phyloP scores from a whole-genome alignment of 495 filamentous ascomycete genomes.

The Filosporella fistucella region DNA sequence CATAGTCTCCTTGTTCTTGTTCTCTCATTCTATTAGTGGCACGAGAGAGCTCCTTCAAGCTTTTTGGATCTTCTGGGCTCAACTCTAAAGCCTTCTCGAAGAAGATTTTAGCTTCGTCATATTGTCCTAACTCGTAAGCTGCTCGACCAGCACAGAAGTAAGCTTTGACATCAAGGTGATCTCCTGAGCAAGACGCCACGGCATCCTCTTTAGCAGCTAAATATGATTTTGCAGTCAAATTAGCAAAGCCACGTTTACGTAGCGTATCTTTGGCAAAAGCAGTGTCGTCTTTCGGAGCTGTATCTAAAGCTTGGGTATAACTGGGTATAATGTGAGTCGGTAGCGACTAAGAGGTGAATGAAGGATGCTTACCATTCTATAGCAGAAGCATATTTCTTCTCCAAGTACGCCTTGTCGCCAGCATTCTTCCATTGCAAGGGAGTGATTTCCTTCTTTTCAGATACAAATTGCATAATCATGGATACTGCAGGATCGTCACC shows the following conservation, averaged over 20 bases:
- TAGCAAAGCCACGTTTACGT: constrained; percentile 43
- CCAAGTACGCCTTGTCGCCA: constrained; percentile 34
- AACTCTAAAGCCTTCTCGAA: constrained; percentile 29
- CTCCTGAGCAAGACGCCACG: constrained; percentile 25
- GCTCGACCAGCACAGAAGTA: constrained; percentile 41
- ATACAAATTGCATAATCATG: constrained; percentile 27
- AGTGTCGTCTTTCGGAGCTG: constrained; percentile 6
- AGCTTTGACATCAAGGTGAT: constrained; percentile 35
- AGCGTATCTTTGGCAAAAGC: constrained; percentile 22
- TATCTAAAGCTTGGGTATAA: constrained; percentile 19
- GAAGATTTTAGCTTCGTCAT: constrained; percentile 19
- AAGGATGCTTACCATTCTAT: constrained; percentile 21
- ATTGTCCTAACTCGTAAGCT: constrained; percentile 40
- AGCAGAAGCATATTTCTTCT: constrained; percentile 18
- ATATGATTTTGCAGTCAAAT: constrained; percentile 38
- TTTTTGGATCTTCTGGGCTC: constrained; percentile 28
- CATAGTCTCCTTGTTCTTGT: constrained; percentile 35
- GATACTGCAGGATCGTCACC: constrained; percentile 30
- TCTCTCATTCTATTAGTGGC: constrained; percentile 28
- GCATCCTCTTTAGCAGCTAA: constrained; percentile 43
- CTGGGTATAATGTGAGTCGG: constrained; percentile 4
- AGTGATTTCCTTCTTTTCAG: constrained; percentile 17
- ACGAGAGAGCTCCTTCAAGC: constrained; percentile 29
- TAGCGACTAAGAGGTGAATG: neutral
- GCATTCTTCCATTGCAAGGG: constrained; percentile 33